Evolutionary conservation across 805 yeast species (phyloP), one percentile per base, ranked within the genome.

Genomic region (Dipodascus geniculatus): DNA sequence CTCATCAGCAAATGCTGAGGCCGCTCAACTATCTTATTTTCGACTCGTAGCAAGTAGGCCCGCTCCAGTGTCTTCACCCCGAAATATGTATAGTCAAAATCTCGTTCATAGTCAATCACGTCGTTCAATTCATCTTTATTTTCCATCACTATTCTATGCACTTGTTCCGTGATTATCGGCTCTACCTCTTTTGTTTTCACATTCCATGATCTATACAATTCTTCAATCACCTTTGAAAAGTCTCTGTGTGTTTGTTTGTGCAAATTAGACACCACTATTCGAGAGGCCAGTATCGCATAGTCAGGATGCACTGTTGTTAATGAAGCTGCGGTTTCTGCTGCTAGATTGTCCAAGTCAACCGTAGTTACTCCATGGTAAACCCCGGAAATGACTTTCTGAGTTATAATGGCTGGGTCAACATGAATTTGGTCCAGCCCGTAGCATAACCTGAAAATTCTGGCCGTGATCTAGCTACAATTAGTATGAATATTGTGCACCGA

Each of bases 251-350:
- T 90, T 72, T 89, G 96, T 72, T 90, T 90, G 74, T 91, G 97
- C 66, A 93, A 76, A 69, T 88, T 88, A 47, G 96, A 86, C 54
- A 93, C 83, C 20, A 97, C 96, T 57, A 91, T 84, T 73, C 99
- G 83, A 35, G 98, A 97, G 53, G 97, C 97, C 63, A 89, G 76
- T 48, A 82, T 81, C 22, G 97, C 96, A 64, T 91, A 90, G 72
- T 93, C 98, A 16, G 98, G 98, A 69, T 91, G 98, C 57, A 87
- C 79, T 11, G 98, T 91, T 55, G 97, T 89, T 96, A 93, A 87
- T 66, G 85, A 86, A 47, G 98, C 98, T 54, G 96, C 95, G 35
- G 96, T 89, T 71, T 93, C 99, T 48, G 98, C 97, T 50, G 97
- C 90, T 48, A 84, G 70, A 63, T 82, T 81, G 61, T 82, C 88